These are phyloP conservation scores for Apiospora pterosperma DNA, from an alignment of 2,329 filamentous ascomycete species.

Conservation along the genomic window DNA sequence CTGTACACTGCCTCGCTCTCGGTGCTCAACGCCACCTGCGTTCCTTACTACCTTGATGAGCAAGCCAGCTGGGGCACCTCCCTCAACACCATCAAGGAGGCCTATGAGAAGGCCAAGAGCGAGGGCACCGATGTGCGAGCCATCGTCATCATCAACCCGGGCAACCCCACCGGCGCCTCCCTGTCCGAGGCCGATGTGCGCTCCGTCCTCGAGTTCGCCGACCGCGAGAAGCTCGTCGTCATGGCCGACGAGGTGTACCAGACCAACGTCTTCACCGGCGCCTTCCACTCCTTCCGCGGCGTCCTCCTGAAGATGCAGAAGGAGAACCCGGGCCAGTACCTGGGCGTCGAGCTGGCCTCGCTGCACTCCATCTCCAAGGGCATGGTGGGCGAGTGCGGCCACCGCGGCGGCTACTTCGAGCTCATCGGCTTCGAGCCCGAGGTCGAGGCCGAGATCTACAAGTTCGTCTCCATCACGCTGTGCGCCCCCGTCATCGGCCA, in stretches of 20 bases:
- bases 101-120: constrained; percentile 70
- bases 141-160: constrained; percentile 97
- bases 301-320: constrained; percentile 78
- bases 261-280: constrained; percentile 93
- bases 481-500: constrained; percentile 95
- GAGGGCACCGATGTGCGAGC: constrained; percentile 84
- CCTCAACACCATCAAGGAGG: constrained; percentile 68
- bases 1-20: constrained; percentile 93
- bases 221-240: constrained; percentile 79
- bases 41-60: constrained; percentile 94
- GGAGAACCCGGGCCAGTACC: constrained; percentile 71
- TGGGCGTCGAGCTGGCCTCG: constrained; percentile 83
- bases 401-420: constrained; percentile 97
- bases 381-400: constrained; percentile 98
- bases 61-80: constrained; percentile 83
- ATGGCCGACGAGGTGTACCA: constrained; percentile 99
- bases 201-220: constrained; percentile 81
- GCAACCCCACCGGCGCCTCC: constrained; percentile 92
- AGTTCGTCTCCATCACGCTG: constrained; percentile 95
- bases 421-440: constrained; percentile 81
- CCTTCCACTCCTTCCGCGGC: constrained; percentile 95
- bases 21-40: constrained; percentile 78
- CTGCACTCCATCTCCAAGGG: constrained; percentile 95
- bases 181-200: constrained; percentile 76
- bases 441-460: constrained; percentile 94